Base-by-base conservation (phyloP, 192 early-diverging fungal genomes). In the Podochytrium sp. region DNA sequence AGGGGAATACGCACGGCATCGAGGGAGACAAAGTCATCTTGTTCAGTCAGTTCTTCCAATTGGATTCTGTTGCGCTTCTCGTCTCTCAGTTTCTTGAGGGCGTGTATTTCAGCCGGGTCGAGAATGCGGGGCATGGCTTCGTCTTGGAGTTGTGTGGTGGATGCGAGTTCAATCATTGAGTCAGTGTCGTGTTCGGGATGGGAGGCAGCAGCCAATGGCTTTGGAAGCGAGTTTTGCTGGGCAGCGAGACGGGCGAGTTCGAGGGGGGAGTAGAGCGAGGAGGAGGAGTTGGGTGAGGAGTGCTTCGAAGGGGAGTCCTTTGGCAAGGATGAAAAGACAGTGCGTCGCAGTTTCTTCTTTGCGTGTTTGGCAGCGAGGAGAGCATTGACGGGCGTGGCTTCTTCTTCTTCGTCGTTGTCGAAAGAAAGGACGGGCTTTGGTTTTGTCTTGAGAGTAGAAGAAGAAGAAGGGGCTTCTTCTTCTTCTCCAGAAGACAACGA, bases 61-160 rank as follows among this genome's bases (percentile, higher is more conserved):
- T 34, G 5, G 30, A 33, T 60, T 34, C 39, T 3, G 38, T 30
- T 35, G 12, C 69, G 29, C 41, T 47, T 61, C 3, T 61, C 72
- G 6, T 64, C 72, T 10, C 59, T n/a, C 16, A 74, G 52, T 43
- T 75, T 65, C 49, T 51, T 43, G 23, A 68, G 23, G 18, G 62
- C 65, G 64, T 59, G 33, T 12, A 67, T 67, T 34, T 75, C 74
- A 2, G 33, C 56, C 18, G 47, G 23, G 53, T 66, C 56, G 14
- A 57, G 53, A 32, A 75, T 75, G 39, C 74, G 69, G 14, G 69
- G 43, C 33, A 14, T 20, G 0, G 23, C 23, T 42, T 33, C 18
- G n/a, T n/a, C n/a, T n/a, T n/a, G n/a, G n/a, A n/a, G n/a, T n/a
- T n/a, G n/a, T n/a, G n/a, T n/a, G n/a, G n/a, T n/a, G n/a, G n/a